Evolutionary conservation across 352 stramenopile genomes (phyloP).

Genomic region (Pseudoperonospora humuli): DNA sequence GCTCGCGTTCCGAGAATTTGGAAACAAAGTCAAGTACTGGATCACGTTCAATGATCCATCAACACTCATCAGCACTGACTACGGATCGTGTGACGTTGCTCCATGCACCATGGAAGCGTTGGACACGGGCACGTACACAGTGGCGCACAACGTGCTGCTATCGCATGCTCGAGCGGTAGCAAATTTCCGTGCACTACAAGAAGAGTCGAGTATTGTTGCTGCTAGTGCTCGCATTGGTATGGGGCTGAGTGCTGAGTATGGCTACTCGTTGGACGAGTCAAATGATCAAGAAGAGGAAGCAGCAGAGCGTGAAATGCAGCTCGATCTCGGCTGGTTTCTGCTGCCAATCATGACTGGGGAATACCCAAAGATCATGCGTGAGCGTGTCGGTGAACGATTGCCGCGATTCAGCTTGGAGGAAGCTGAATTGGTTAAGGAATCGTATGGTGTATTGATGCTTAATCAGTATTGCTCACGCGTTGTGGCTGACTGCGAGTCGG

Average conservation of each 20-base stretch:
- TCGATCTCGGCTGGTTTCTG: constrained; percentile 89
- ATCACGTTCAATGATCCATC: constrained; percentile 94
- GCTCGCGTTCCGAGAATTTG: constrained; percentile 89
- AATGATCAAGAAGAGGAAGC: constrained; percentile 43
- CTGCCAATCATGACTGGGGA: constrained; percentile 87
- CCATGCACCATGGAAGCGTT: constrained; percentile 25
- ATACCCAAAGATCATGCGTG: constrained; percentile 89
- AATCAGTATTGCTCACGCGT: constrained; percentile 86
- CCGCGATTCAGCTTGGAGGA: constrained; percentile 82
- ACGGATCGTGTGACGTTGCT: constrained; percentile 59
- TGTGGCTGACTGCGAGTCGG: constrained; percentile 40
- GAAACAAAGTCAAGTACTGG: constrained; percentile 89
- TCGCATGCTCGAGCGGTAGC: constrained; percentile 83
- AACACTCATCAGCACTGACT: constrained; percentile 80
- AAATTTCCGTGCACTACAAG: constrained; percentile 79
- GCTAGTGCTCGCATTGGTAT: constrained; percentile 85
- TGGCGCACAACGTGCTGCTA: constrained; percentile 87
- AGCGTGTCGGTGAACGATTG: constrained; percentile 64
- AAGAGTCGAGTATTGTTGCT: constrained; percentile 6
- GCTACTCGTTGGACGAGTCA: constrained; percentile 63
- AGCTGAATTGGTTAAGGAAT: constrained; percentile 63
- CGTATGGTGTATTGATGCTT: constrained; percentile 91
- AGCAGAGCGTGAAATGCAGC: constrained; percentile 82
- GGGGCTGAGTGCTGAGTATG: constrained; percentile 80
- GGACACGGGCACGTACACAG: constrained; percentile 39